Base-by-base conservation (phyloP, 2,329 filamentous ascomycete genomes). In the Apiospora kogelbergensis region DNA sequence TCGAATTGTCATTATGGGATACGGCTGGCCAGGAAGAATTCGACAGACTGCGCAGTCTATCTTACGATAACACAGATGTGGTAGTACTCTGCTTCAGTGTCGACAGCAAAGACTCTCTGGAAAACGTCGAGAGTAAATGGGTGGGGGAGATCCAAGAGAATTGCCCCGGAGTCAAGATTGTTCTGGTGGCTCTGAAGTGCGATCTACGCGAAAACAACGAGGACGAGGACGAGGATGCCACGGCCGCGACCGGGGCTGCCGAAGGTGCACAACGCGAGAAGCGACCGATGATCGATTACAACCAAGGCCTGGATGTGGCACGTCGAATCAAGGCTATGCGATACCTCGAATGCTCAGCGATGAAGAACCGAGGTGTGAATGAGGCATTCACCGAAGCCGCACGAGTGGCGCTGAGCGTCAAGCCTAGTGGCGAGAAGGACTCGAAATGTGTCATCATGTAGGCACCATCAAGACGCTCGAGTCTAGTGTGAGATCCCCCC, bases 61-160 rank as follows among this genome's bases (percentile, higher is more conserved):
- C 95, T 65, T 99, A 99, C 82, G 96, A 91, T 74, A 96, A 99
- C 79, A 99, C 96, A 67, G 96, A 99, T 78, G 90, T 97, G 60
- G 97, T 99, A 76, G 98, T 99, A 92, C 93, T 99, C 74, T 99
- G 96, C 85, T 99, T 98, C 83, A 96, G 93, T 76, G 93, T 98
- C 79, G 96, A 99, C 82, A 97, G 93, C 79, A 94, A 92, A 74
- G 95, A 98, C 81, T 98, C 95, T 3, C 89, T 99, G 71, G 96
- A 99, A 81, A 99, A 99, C 88, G 94, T 99, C 71, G 94, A 97
- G 81, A 95, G 93, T 75, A 99, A 99, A 84, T 99, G 96, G 96
- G 93, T 98, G 6, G 92, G 93, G 71, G 96, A 99, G 82, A 99
- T 99, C 74, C 93, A 95, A 72, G 96, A 99, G 83, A 98, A 99